phyloP scores from a whole-genome alignment of 805 yeast genomes.

The Sungouiozyma intestinalis region DNA sequence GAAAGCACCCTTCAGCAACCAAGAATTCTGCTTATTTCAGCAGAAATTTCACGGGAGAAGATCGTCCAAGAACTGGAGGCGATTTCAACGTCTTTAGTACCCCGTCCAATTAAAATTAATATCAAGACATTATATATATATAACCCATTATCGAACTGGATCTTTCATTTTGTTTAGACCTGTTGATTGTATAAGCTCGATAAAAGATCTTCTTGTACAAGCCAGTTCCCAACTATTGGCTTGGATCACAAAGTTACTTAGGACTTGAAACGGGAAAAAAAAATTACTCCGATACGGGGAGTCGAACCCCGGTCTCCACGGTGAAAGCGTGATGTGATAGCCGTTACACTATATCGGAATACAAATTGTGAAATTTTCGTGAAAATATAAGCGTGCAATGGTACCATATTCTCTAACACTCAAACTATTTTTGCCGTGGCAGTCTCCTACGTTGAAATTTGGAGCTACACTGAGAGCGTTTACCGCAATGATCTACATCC shows the following conservation, averaged over 20 bases:
- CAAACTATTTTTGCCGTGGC: no score
- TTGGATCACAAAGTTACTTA: neutral
- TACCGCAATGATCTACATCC: no score
- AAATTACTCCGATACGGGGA: slow-evolving; percentile 25
- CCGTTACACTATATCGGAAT: slow-evolving; percentile 29
- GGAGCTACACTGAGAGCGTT: no score
- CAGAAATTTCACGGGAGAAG: neutral
- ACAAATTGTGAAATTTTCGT: neutral
- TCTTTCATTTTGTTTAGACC: no score
- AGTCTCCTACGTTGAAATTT: no score
- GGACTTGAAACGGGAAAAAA: neutral
- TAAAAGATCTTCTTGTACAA: neutral
- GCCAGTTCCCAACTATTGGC: neutral
- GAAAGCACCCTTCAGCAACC: neutral
- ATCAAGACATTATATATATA: no score
- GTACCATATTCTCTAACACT: no score
- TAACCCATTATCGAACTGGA: no score
- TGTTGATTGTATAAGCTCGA: no score
- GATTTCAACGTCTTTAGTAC: slow-evolving; percentile 2
- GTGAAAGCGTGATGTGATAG: slow-evolving; percentile 29
- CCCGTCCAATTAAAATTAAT: slow-evolving; percentile 2
- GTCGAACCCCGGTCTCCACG: slow-evolving; percentile 31
- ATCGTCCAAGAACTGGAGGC: slow-evolving; percentile 1
- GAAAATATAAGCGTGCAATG: no score
- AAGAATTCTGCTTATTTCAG: neutral